Conservation (phyloP, 441 rosid species). For the Erodium texanum region DNA sequence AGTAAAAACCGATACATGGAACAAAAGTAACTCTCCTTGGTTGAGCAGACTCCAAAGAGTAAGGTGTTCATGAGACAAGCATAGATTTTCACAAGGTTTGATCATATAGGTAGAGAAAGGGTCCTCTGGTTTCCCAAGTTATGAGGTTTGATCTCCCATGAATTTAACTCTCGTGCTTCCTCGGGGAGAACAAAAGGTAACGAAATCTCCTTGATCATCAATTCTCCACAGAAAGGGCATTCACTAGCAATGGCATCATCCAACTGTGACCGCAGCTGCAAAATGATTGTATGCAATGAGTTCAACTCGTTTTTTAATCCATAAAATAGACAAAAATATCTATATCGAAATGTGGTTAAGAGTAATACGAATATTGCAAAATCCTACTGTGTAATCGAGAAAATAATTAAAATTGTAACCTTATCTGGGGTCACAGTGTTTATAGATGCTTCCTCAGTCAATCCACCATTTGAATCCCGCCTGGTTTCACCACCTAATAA, state of each 20-base stretch:
- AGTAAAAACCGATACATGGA: background rate
- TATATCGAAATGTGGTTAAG: too few relatives aligned
- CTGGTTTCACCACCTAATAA: constrained; percentile 62
- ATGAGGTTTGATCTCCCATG: constrained; percentile 81
- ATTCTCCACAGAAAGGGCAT: constrained; percentile 92
- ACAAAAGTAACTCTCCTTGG: background rate
- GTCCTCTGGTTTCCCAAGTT: constrained; percentile 54
- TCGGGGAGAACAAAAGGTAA: constrained; percentile 62
- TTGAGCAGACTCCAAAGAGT: background rate
- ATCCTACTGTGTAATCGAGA: constrained; percentile 5
- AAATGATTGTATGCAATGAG: background rate
- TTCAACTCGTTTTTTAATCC: background rate
- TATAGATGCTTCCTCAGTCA: constrained; percentile 49
- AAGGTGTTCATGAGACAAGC: background rate
- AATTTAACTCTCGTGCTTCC: constrained; percentile 56
- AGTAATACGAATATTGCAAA: too few relatives aligned
- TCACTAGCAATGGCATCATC: constrained; percentile 93
- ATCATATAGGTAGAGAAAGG: constrained; percentile 54
- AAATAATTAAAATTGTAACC: constrained; percentile 30
- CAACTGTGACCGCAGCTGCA: constrained; percentile 80
- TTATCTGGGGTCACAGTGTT: constrained; percentile 62
- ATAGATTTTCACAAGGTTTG: constrained; percentile 3
- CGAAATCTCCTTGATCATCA: constrained; percentile 76
- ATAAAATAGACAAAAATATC: background rate
- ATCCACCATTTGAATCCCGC: constrained; percentile 51